A percentile compares a stretch with the other conserved stretches of the same genome.
phyloP scores from a whole-genome alignment of 148 eudicot species.

The Cornus kousa region DNA sequence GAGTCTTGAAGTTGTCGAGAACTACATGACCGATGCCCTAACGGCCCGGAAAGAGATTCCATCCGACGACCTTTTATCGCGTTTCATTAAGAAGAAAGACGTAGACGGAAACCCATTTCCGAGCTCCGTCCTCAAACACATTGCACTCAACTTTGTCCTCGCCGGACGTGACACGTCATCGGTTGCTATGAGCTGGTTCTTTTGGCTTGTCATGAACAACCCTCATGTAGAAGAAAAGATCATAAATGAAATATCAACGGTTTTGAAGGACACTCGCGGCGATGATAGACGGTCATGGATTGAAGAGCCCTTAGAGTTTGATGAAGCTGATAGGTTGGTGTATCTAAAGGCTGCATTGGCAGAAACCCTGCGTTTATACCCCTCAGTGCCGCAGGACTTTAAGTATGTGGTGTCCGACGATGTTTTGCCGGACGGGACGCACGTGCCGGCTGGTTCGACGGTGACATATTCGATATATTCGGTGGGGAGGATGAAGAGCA shows the following conservation, averaged over 20 bases:
- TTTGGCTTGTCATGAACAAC: slow-evolving; percentile 84
- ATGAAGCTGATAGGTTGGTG: slow-evolving; percentile 71
- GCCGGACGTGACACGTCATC: slow-evolving; percentile 96
- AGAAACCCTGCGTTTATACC: slow-evolving; percentile 82
- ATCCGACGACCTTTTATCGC: slow-evolving; percentile 70
- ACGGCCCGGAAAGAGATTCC: slow-evolving; percentile 61
- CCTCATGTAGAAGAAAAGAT: slow-evolving; percentile 55
- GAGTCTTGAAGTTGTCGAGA: slow-evolving; percentile 59
- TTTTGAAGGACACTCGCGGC: slow-evolving; percentile 62
- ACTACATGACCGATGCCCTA: slow-evolving; percentile 63
- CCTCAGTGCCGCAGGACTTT: slow-evolving; percentile 81
- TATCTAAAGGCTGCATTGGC: slow-evolving; percentile 80
- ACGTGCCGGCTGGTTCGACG: slow-evolving; percentile 74
- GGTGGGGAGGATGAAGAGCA: slow-evolving; percentile 71
- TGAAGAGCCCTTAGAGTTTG: slow-evolving; percentile 62
- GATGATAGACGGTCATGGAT: slow-evolving; percentile 42
- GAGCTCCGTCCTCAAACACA: slow-evolving; percentile 55
- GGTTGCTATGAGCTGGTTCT: slow-evolving; percentile 86
- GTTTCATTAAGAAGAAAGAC: slow-evolving; percentile 73
- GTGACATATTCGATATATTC: slow-evolving; percentile 87
- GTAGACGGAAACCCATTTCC: slow-evolving; percentile 56
- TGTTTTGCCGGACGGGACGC: slow-evolving; percentile 73
- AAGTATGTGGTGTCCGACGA: slow-evolving; percentile 77
- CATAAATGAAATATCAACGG: slow-evolving; percentile 44
- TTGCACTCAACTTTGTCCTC: slow-evolving; percentile 76